Evolutionary conservation across 371 early-diverging fungal genomes (phyloP), one percentile per base, ranked within the genome.

Genomic region (Gilbertella persicaria): DNA sequence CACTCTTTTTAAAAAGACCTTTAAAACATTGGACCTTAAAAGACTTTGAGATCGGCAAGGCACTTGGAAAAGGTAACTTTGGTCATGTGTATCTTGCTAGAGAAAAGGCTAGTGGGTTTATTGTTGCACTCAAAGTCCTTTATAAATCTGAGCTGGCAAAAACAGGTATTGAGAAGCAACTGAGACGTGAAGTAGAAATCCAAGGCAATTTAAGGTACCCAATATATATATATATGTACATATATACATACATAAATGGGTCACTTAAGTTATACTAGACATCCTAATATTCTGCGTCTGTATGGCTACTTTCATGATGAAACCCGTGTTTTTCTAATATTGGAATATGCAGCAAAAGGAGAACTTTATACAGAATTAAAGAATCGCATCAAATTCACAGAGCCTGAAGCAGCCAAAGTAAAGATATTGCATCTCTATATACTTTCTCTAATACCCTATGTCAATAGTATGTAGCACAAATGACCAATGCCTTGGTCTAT

Each of bases 301-400:
- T 98, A 92, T 66, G 99, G 98, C 1, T 98, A 97, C 68, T 99
- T 99, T 69, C 92, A 99, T 74, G 99, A 99, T 60, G 79, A 83
- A 26, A 88, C 89, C 50, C 82, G 93, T 19, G 88, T 99, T 4
- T 99, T 94, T 64, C 73, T 98, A 45, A 95, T 99, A 13, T 78
- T 99, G 9, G 99, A 99, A 71, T 98, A 92, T 74, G 99, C 99
- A 19, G 88, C 90, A 17, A 82, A 91, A 49, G 99, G 99, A 10
- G 99, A 97, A 60, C 66, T 99, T 61, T 99, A 96, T 74, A 90
- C 91, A 60, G 72, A 84, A 21, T 68, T 99, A 35, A 78, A 82
- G 53, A 82, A 83, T 50, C 62, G 71, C 25, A 73, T 75, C 20
- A 71, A 80, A 40, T 94, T 98, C 61, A 55, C 83, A 35, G 99